Evolutionary conservation across 257 asterid genomes (phyloP).

Genomic region (Fraxinus pennsylvanica): DNA sequence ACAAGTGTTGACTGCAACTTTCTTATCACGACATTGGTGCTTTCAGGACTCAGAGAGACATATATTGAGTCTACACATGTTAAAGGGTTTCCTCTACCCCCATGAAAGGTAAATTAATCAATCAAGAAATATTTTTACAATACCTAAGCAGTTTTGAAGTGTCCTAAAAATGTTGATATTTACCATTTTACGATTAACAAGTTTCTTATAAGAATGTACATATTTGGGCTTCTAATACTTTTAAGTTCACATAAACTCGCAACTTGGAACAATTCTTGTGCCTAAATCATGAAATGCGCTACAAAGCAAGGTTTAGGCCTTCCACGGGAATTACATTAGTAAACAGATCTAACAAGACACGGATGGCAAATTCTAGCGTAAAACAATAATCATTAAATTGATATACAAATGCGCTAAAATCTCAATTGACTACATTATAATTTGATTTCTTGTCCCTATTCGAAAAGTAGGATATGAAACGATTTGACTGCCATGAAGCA

Average conservation of each 20-base stretch:
- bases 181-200: neutral
- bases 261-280: neutral
- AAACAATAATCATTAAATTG: too few relatives aligned
- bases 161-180: too few relatives aligned
- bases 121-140: too few relatives aligned
- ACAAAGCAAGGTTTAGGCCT: conserved; percentile 27
- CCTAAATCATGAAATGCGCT: too few relatives aligned
- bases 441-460: too few relatives aligned
- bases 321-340: conserved; percentile 26
- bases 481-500: too few relatives aligned
- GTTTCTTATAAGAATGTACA: neutral
- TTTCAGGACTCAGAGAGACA: neutral
- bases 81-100: neutral
- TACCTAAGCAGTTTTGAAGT: neutral
- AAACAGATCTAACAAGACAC: neutral
- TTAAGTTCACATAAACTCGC: neutral
- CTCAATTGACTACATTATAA: too few relatives aligned
- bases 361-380: too few relatives aligned
- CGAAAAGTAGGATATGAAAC: too few relatives aligned
- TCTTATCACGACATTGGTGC: neutral
- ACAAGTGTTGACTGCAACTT: neutral
- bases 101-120: neutral
- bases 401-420: too few relatives aligned
- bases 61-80: neutral
- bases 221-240: neutral